Conservation (phyloP, 306 rosid genomes). For the Cucurbita pepo region DNA sequence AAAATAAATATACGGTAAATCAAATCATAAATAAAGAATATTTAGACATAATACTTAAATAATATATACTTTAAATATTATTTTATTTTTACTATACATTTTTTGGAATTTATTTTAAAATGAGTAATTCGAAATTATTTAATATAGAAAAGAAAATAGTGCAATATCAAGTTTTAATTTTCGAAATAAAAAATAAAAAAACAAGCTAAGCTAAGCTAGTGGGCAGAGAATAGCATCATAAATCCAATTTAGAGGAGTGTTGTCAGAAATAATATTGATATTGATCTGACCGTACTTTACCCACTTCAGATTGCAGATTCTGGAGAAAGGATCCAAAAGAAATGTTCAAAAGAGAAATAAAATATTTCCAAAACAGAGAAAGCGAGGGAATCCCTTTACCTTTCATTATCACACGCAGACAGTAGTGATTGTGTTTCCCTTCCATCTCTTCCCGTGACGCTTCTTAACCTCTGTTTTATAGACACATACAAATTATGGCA, state of each 20-base stretch:
- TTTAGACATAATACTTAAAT: too few relatives aligned
- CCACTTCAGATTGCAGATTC: background rate
- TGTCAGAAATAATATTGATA: conserved; percentile 2
- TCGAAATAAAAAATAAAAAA: background rate
- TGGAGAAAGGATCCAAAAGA: background rate
- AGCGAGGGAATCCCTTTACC: conserved; percentile 1
- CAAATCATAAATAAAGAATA: too few relatives aligned
- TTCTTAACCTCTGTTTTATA: background rate
- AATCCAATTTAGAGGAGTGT: background rate
- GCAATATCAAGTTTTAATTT: background rate
- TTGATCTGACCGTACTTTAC: background rate
- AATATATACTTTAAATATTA: too few relatives aligned
- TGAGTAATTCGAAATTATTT: too few relatives aligned
- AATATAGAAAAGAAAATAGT: background rate
- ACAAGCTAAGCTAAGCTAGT: background rate
- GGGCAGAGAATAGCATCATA: background rate
- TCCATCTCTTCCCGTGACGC: conserved; percentile 3
- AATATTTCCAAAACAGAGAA: background rate
- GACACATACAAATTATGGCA: background rate
- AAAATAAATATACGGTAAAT: too few relatives aligned
- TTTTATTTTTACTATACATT: too few relatives aligned
- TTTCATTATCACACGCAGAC: conserved; percentile 3
- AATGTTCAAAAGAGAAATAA: background rate
- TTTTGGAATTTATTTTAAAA: too few relatives aligned
- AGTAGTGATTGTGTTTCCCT: conserved; percentile 2